Evolutionary conservation across 179 eudicot genomes (phyloP).

Genomic region (Beta corolliflora): DNA sequence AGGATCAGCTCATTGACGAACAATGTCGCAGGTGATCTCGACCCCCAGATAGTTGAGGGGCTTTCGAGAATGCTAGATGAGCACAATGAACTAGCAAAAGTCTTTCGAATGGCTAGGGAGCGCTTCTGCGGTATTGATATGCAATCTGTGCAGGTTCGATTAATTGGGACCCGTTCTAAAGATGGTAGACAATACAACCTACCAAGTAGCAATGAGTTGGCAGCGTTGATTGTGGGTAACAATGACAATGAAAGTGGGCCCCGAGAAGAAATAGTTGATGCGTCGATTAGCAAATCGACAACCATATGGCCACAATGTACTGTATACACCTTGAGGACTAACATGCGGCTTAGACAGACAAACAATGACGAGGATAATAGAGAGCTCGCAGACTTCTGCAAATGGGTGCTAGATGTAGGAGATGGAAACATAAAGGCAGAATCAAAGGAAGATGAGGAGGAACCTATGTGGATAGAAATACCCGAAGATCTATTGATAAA

Average conservation of each 20-base stretch:
- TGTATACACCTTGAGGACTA: not conserved
- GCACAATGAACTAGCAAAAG: constrained; percentile 9
- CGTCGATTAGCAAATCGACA: not conserved
- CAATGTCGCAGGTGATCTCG: not conserved
- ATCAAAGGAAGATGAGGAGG: not conserved
- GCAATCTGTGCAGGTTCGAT: not conserved
- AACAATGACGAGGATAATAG: not conserved
- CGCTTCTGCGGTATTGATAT: not conserved
- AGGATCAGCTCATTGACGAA: not conserved
- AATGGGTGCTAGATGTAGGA: not conserved
- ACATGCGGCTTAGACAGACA: not conserved
- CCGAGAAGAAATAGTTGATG: not conserved
- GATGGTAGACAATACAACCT: constrained; percentile 19
- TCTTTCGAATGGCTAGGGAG: constrained; percentile 1
- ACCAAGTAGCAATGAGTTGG: constrained; percentile 26
- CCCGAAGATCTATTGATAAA: not conserved
- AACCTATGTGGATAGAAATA: not conserved
- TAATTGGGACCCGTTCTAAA: not conserved
- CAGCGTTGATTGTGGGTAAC: constrained; percentile 23
- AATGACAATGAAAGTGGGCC: not conserved
- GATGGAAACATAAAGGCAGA: not conserved
- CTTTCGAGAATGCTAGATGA: not conserved
- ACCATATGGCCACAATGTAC: not conserved
- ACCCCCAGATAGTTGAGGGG: not conserved
- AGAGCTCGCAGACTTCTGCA: not conserved